phyloP scores from a whole-genome alignment of 495 filamentous ascomycete species.

The Talaromyces ruber region DNA sequence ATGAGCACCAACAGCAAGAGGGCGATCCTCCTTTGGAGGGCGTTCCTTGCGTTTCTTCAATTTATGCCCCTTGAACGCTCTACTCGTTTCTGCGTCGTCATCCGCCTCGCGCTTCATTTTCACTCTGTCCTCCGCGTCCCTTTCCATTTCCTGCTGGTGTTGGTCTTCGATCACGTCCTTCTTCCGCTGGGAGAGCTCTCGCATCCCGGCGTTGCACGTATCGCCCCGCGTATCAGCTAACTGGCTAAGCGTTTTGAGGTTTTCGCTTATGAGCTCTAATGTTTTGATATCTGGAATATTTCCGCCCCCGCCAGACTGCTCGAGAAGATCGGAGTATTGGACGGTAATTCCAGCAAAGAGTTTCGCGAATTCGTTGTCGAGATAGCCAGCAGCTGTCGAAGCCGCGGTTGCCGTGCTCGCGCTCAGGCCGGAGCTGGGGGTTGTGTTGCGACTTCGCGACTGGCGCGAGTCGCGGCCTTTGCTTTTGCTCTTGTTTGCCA shows the following conservation, averaged over 20 bases:
- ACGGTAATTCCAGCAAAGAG: slow-evolving; percentile 48
- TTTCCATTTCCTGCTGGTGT: slow-evolving; percentile 30
- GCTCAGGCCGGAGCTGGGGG: slow-evolving; percentile 55
- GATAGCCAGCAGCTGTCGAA: slow-evolving; percentile 43
- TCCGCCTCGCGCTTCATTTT: slow-evolving; percentile 45
- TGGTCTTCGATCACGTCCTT: slow-evolving; percentile 51
- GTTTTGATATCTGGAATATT: slow-evolving; percentile 67
- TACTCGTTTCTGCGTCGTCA: slow-evolving; percentile 45
- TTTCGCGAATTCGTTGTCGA: slow-evolving; percentile 58
- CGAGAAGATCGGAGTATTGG: slow-evolving; percentile 66
- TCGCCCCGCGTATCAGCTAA: slow-evolving; percentile 55
- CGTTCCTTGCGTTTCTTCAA: slow-evolving; percentile 45
- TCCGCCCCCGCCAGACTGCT: slow-evolving; percentile 52
- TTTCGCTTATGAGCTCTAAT: slow-evolving; percentile 57
- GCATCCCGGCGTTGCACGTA: slow-evolving; percentile 64
- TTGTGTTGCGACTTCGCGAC: slow-evolving; percentile 80
- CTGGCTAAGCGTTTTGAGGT: slow-evolving; percentile 56
- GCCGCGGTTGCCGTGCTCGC: slow-evolving; percentile 38
- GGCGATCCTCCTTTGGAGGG: slow-evolving; percentile 43
- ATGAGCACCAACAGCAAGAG: slow-evolving; percentile 54
- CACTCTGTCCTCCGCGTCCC: slow-evolving; percentile 33
- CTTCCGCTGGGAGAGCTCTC: slow-evolving; percentile 54
- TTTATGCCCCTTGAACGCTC: slow-evolving; percentile 34
- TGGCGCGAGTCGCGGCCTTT: slow-evolving; percentile 63
- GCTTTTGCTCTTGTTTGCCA: slow-evolving; percentile 60